Percentiles rank a stretch among this genome's conserved stretches.
These are phyloP conservation scores for Mortierella antarctica DNA, from an alignment of 192 early-diverging fungal species.

Conservation along the genomic window DNA sequence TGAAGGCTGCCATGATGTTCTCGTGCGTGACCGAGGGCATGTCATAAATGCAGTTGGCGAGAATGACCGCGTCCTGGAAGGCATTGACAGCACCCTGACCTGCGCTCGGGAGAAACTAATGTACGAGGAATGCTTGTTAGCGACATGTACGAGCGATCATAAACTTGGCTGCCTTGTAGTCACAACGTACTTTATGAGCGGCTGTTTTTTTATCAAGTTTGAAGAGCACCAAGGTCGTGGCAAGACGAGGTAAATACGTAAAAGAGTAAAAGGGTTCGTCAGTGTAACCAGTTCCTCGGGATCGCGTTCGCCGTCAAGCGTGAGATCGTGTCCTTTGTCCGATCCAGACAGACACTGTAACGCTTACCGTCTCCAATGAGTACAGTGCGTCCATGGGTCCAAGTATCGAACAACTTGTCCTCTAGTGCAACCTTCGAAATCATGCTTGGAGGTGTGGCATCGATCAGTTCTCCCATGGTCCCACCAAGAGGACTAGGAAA, in stretches of 20 bases:
- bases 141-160: neutral
- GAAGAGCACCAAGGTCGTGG: too few species aligned
- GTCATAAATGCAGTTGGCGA: conserved; percentile 16
- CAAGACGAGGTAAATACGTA: neutral
- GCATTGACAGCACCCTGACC: conserved; percentile 15
- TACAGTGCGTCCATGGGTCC: conserved; percentile 19
- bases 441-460: neutral
- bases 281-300: neutral
- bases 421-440: conserved; percentile 18
- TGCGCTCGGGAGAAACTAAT: conserved; percentile 11
- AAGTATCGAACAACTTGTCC: conserved; percentile 21
- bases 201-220: neutral
- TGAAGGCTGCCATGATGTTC: conserved; percentile 6
- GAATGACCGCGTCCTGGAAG: conserved; percentile 15
- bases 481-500: neutral
- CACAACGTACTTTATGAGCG: neutral
- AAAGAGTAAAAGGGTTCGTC: too few species aligned
- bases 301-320: neutral
- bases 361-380: conserved; percentile 32
- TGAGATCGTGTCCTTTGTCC: neutral
- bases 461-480: conserved; percentile 15
- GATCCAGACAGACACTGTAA: neutral
- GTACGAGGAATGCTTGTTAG: neutral
- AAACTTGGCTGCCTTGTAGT: too few species aligned
- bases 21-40: neutral